phyloP scores from a whole-genome alignment of 495 filamentous ascomycete genomes.

The Arthonia radiata region DNA sequence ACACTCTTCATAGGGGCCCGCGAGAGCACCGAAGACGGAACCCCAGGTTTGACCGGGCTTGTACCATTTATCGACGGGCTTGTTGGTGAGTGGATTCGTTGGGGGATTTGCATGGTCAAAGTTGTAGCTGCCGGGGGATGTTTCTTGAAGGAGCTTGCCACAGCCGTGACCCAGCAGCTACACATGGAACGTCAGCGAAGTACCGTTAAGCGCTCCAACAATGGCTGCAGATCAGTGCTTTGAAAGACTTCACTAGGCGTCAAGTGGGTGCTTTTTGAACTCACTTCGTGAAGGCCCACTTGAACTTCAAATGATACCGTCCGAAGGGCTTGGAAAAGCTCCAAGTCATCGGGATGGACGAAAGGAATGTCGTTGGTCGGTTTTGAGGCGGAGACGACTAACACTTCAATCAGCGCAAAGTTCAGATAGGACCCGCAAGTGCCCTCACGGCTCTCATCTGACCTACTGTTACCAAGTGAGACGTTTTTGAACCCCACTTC shows the following conservation, averaged over 20 bases:
- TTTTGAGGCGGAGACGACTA: constrained; percentile 69
- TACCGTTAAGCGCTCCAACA: no score
- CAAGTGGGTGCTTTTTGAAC: no score
- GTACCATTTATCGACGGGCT: constrained; percentile 66
- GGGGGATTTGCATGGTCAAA: constrained; percentile 64
- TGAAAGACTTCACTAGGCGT: no score
- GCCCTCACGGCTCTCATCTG: no score
- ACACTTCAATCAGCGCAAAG: no score
- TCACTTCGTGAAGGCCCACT: constrained; percentile 89
- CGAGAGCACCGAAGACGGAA: constrained; percentile 65
- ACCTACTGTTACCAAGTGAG: constrained; percentile 66
- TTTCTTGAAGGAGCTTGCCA: constrained; percentile 85
- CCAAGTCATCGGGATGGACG: constrained; percentile 45
- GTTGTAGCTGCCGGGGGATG: constrained; percentile 55
- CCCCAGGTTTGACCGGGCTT: constrained; percentile 89
- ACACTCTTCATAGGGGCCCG: constrained; percentile 70
- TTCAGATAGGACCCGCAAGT: no score
- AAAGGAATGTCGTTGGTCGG: constrained; percentile 81
- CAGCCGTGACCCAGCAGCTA: constrained; percentile 86
- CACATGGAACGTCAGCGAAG: no score
- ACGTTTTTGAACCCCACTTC: constrained; percentile 97
- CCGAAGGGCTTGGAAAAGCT: constrained; percentile 52
- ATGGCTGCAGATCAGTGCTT: no score
- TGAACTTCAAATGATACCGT: constrained; percentile 84
- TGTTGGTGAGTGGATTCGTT: constrained; percentile 47